A percentile compares a stretch with the other conserved stretches of the same genome.
Conservation (phyloP, 257 asterid genomes). For the Galeopsis tetrahit region DNA sequence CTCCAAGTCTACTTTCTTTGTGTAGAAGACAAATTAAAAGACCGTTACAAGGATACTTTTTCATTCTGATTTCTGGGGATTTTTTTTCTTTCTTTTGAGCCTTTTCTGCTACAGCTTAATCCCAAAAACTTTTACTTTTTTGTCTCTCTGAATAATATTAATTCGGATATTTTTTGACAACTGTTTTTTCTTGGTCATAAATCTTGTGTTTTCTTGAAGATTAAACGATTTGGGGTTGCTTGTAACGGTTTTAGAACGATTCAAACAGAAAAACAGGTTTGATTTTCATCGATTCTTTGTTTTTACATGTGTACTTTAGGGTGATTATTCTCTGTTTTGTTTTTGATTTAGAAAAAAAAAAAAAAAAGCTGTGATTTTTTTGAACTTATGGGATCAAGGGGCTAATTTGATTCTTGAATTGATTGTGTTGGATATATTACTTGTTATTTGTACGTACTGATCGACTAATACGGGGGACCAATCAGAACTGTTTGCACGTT, state of each 20-base stretch:
- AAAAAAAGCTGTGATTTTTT: constrained; percentile 17
- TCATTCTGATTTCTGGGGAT: constrained; percentile 18
- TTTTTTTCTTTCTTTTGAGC: constrained; percentile 1
- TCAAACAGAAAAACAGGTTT: constrained; percentile 36
- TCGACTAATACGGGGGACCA: too few relatives aligned
- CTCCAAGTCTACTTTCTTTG: constrained; percentile 14
- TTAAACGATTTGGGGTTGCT: constrained; percentile 19
- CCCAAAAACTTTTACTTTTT: constrained; percentile 12
- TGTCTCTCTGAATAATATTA: neutral
- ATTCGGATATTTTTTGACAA: too few relatives aligned
- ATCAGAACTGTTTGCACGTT: too few relatives aligned
- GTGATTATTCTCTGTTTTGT: constrained; percentile 11
- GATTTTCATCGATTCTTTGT: neutral
- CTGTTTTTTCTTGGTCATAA: constrained; percentile 25
- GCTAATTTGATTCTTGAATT: constrained; percentile 9
- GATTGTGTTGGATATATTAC: too few relatives aligned
- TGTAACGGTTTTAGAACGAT: constrained; percentile 23
- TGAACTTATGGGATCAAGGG: constrained; percentile 18
- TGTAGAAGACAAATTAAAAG: constrained; percentile 55
- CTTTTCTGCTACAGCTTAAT: constrained; percentile 28
- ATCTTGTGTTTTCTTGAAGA: constrained; percentile 17
- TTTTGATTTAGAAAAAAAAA: neutral
- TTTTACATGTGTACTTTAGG: neutral
- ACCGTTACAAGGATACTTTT: constrained; percentile 50
- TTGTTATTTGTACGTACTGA: too few relatives aligned